phyloP scores from a whole-genome alignment of 257 asterid species.

The Nicotiana undulata region DNA sequence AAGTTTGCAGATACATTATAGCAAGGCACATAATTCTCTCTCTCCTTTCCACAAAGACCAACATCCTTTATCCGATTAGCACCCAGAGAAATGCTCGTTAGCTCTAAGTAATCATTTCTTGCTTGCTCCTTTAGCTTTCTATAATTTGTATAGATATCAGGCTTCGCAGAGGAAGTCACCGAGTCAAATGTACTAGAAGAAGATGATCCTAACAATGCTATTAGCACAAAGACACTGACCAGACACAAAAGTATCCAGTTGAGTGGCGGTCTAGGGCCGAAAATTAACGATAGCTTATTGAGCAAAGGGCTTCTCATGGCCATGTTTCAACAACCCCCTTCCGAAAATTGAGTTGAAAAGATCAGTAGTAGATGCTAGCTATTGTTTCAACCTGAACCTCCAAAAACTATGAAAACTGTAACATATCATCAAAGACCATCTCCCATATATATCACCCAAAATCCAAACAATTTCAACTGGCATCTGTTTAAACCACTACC shows the following conservation, averaged over 20 bases:
- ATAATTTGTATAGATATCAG: constrained; percentile 47
- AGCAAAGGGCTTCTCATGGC: constrained; percentile 93
- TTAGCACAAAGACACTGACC: constrained; percentile 48
- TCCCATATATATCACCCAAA: constrained; percentile 26
- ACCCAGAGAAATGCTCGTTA: constrained; percentile 44
- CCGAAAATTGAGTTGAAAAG: constrained; percentile 5
- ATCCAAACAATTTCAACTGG: constrained; percentile 36
- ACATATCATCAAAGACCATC: constrained; percentile 41
- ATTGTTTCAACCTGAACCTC: constrained; percentile 39
- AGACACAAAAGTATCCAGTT: constrained; percentile 72
- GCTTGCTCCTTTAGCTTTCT: constrained; percentile 75
- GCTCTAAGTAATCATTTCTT: constrained; percentile 57
- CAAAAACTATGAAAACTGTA: constrained; percentile 26
- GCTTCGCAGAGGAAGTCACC: constrained; percentile 35
- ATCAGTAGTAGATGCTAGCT: constrained; percentile 15
- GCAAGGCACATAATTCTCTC: constrained; percentile 87
- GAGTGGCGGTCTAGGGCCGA: constrained; percentile 69
- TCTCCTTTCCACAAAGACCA: constrained; percentile 79
- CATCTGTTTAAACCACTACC: constrained; percentile 26
- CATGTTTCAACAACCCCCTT: constrained; percentile 30
- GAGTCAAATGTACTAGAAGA: constrained; percentile 48
- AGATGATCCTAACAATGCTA: constrained; percentile 59
- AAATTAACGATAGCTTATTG: constrained; percentile 42
- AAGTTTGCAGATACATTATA: constrained; percentile 78
- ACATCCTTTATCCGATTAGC: constrained; percentile 44